These are phyloP conservation scores for Blastobotrys illinoisensis DNA, from an alignment of 1,139 yeast genomes.

Conservation along the genomic window DNA sequence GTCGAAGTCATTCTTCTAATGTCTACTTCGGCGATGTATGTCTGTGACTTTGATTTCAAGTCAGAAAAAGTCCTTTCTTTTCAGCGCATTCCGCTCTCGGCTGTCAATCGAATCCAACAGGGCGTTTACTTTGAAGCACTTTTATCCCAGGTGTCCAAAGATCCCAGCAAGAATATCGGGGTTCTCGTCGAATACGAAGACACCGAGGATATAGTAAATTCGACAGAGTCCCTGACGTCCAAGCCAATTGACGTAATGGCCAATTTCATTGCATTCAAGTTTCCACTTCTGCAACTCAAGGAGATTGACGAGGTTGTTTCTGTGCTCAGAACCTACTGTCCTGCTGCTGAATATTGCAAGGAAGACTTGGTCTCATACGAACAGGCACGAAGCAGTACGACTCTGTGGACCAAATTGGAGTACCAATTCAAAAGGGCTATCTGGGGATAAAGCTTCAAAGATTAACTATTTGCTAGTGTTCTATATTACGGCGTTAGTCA, in stretches of 20 bases:
- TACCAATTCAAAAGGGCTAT: slow-evolving; percentile 34
- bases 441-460: slow-evolving; percentile 27
- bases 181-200: slow-evolving; percentile 23
- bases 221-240: neutral
- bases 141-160: slow-evolving; percentile 27
- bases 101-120: slow-evolving; percentile 16
- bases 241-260: neutral
- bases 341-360: slow-evolving; percentile 20
- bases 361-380: slow-evolving; percentile 32
- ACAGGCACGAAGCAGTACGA: slow-evolving; percentile 33
- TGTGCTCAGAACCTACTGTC: slow-evolving; percentile 31
- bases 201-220: slow-evolving; percentile 13
- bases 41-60: slow-evolving; percentile 22
- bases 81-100: slow-evolving; percentile 15
- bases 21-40: slow-evolving; percentile 20
- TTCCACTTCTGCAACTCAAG: slow-evolving; percentile 20
- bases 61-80: slow-evolving; percentile 22
- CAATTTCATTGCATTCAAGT: slow-evolving; percentile 27
- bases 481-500: neutral
- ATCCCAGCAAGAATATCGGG: slow-evolving; percentile 19
- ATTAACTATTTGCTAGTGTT: neutral
- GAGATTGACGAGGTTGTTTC: slow-evolving; percentile 24
- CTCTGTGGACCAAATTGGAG: slow-evolving; percentile 33
- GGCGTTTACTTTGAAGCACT: slow-evolving; percentile 22
- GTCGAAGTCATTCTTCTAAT: slow-evolving; percentile 20